phyloP scores from a whole-genome alignment of 352 stramenopile genomes.

The Globisporangium cystogenes region DNA sequence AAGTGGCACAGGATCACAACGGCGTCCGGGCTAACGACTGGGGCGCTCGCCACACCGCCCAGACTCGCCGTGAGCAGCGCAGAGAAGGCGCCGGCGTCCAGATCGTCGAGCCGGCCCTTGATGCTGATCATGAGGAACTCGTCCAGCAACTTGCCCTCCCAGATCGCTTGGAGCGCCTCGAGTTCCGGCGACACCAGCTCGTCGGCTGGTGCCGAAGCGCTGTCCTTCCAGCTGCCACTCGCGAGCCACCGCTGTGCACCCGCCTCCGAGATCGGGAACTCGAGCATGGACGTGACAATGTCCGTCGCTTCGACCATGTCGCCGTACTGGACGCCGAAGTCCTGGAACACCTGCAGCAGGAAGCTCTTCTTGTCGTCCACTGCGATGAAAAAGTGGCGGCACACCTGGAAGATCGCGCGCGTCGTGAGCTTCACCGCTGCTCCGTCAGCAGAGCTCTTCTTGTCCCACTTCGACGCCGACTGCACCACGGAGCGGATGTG shows the following conservation, averaged over 20 bases:
- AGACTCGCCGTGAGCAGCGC: conserved; percentile 48
- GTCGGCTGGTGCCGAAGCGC: not conserved
- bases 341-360: conserved; percentile 60
- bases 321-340: conserved; percentile 62
- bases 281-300: conserved; percentile 52
- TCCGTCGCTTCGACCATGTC: conserved; percentile 49
- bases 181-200: conserved; percentile 6
- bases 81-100: conserved; percentile 43
- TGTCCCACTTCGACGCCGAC: conserved; percentile 24
- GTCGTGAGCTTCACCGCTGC: conserved; percentile 16
- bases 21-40: conserved; percentile 59
- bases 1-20: conserved; percentile 74
- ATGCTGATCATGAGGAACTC: conserved; percentile 79
- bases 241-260: conserved; percentile 41
- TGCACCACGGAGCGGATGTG: conserved; percentile 42
- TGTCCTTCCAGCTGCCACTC: conserved; percentile 49
- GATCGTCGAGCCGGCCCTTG: conserved; percentile 63
- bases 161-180: conserved; percentile 41
- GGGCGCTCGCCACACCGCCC: conserved; percentile 29
- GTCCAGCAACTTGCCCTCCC: conserved; percentile 69
- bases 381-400: conserved; percentile 45
- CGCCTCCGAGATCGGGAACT: conserved; percentile 40
- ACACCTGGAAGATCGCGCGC: conserved; percentile 27
- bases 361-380: conserved; percentile 60
- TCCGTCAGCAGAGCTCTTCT: conserved; percentile 7